Evolutionary conservation across 495 filamentous ascomycete genomes (phyloP).

Genomic region (Trichocladium uniseriatum): DNA sequence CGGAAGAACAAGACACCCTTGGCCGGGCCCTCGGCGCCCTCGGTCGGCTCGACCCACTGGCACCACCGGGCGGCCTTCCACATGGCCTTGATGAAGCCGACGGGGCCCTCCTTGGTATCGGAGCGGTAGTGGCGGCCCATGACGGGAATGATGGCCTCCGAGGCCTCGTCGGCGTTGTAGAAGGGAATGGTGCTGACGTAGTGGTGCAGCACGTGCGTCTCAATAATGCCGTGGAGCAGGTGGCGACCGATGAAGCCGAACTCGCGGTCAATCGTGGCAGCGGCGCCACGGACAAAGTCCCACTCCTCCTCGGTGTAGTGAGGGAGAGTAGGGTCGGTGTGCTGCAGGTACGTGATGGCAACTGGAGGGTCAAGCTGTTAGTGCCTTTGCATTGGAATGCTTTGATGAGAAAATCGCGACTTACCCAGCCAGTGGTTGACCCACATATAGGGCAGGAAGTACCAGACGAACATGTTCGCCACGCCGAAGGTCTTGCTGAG

Average conservation of each 20-base stretch:
- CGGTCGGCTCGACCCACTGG: constrained; percentile 65
- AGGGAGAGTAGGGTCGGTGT: constrained; percentile 79
- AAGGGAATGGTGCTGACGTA: constrained; percentile 79
- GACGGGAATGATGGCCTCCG: constrained; percentile 70
- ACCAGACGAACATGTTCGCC: constrained; percentile 84
- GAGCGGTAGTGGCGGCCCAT: constrained; percentile 76
- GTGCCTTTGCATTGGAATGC: background rate
- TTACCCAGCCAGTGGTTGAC: constrained; percentile 95
- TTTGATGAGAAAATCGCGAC: constrained; percentile 17
- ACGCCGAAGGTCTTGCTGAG: constrained; percentile 68
- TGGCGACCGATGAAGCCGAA: constrained; percentile 82
- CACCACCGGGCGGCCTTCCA: constrained; percentile 59
- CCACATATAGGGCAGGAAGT: constrained; percentile 90
- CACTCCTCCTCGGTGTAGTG: constrained; percentile 69
- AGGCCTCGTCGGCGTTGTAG: constrained; percentile 84
- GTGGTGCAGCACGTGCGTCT: constrained; percentile 88
- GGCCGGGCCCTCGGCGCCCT: constrained; percentile 53
- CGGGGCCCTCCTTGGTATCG: constrained; percentile 51
- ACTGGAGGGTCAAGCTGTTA: constrained; percentile 42
- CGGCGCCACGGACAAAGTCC: constrained; percentile 80
- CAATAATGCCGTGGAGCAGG: constrained; percentile 84
- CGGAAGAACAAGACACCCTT: constrained; percentile 63
- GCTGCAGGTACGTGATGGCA: constrained; percentile 82
- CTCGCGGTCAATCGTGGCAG: constrained; percentile 80
- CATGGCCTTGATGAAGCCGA: constrained; percentile 55